These are phyloP conservation scores for Calonectria pauciramosa DNA, from an alignment of 2,329 filamentous ascomycete genomes.

Conservation along the genomic window DNA sequence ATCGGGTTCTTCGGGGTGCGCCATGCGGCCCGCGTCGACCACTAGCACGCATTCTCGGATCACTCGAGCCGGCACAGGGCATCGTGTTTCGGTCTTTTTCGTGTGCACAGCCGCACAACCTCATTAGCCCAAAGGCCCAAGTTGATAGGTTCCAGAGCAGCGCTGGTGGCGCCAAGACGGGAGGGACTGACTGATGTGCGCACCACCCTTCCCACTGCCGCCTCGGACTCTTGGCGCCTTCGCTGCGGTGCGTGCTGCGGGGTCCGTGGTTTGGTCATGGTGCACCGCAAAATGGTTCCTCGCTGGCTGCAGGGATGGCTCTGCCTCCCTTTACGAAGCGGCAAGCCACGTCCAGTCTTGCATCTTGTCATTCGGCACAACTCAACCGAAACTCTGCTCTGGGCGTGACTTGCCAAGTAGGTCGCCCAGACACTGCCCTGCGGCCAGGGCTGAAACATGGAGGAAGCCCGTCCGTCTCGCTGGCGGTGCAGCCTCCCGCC, in stretches of 20 bases:
- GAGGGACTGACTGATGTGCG: neutral
- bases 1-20: neutral
- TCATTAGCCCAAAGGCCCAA: neutral
- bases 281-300: no score
- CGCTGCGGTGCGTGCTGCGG: no score
- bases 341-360: neutral
- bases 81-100: neutral
- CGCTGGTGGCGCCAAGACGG: neutral
- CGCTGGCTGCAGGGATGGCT: neutral
- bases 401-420: neutral
- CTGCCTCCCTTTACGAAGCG: neutral
- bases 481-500: neutral
- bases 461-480: neutral
- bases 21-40: neutral
- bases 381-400: neutral
- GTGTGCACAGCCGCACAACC: neutral
- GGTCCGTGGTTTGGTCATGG: no score
- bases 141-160: neutral
- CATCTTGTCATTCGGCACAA: neutral
- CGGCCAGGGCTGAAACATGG: constrained; percentile 7
- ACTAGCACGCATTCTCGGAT: constrained; percentile 7
- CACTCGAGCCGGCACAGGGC: neutral
- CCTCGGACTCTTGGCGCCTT: no score
- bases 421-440: neutral
- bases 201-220: no score